Conservation (phyloP, 75 land plant genomes). For the Pseudotsuga menziesii region DNA sequence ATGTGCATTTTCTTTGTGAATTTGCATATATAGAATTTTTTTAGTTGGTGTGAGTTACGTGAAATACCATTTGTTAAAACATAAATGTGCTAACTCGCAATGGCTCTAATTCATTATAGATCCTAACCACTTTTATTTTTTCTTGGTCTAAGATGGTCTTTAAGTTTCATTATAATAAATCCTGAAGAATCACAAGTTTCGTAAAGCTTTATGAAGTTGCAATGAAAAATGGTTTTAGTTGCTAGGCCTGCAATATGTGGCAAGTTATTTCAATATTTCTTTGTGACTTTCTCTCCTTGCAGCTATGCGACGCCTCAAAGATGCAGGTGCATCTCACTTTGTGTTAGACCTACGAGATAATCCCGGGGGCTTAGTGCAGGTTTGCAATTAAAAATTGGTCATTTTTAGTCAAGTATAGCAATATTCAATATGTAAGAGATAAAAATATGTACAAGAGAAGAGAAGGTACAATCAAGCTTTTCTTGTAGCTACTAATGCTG, state of each 20-base stretch:
- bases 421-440: not conserved
- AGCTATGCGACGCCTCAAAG: constrained; percentile 83
- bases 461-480: too few relatives aligned
- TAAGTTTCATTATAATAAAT: not conserved
- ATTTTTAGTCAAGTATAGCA: not conserved
- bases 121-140: not conserved
- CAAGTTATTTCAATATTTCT: not conserved
- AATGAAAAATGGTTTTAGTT: not conserved
- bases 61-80: not conserved
- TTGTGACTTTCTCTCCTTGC: constrained; percentile 14
- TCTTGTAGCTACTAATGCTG: too few relatives aligned
- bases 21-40: not conserved
- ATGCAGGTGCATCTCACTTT: constrained; percentile 83
- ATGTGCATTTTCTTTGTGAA: not conserved
- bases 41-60: not conserved
- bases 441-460: too few relatives aligned
- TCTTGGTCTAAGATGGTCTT: not conserved
- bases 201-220: not conserved
- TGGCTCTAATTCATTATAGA: not conserved
- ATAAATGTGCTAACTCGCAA: not conserved
- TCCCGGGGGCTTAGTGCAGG: constrained; percentile 96
- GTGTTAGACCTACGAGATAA: constrained; percentile 90
- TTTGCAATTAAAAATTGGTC: constrained; percentile 9
- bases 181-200: not conserved
- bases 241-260: not conserved